Percentiles rank a stretch among this genome's conserved stretches.
These are phyloP conservation scores for Afroboletus lepidellus DNA, from an alignment of 1,284 basidiomycete genomes.

Conservation along the genomic window DNA sequence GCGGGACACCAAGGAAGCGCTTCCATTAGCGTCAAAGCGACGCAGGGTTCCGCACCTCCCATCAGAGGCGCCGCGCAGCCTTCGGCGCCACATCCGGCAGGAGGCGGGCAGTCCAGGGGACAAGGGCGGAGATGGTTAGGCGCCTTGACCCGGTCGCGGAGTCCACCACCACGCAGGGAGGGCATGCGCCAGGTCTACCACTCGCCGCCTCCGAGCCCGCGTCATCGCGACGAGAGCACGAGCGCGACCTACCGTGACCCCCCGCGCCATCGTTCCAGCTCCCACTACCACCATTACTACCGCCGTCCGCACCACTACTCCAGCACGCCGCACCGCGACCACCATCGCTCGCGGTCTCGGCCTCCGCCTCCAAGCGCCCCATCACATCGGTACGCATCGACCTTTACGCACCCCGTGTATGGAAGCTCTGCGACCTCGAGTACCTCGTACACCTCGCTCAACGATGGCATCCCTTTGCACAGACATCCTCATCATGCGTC, in stretches of 20 bases:
- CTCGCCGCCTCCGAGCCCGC: background rate
- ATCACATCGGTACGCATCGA: constrained; percentile 33
- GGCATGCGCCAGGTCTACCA: constrained; percentile 17
- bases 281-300: background rate
- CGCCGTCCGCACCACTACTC: background rate
- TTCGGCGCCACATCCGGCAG: constrained; percentile 14
- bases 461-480: constrained; percentile 16
- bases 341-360: constrained; percentile 27
- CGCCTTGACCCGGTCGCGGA: constrained; percentile 3
- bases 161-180: background rate
- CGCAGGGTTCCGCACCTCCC: constrained; percentile 12
- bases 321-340: constrained; percentile 18
- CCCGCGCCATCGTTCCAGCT: constrained; percentile 1
- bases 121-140: background rate
- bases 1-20: constrained; percentile 10
- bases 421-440: constrained; percentile 21
- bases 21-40: constrained; percentile 16
- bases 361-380: constrained; percentile 33
- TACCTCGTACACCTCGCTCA: constrained; percentile 24
- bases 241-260: constrained; percentile 5
- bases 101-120: too few species aligned
- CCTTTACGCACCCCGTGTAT: constrained; percentile 26
- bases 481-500: constrained; percentile 9
- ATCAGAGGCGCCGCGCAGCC: constrained; percentile 23
- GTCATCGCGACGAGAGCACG: constrained; percentile 10